Evolutionary conservation across 169 alveolate species (phyloP), one percentile per base, ranked within the genome.

Genomic region (Cryptosporidium sp.): DNA sequence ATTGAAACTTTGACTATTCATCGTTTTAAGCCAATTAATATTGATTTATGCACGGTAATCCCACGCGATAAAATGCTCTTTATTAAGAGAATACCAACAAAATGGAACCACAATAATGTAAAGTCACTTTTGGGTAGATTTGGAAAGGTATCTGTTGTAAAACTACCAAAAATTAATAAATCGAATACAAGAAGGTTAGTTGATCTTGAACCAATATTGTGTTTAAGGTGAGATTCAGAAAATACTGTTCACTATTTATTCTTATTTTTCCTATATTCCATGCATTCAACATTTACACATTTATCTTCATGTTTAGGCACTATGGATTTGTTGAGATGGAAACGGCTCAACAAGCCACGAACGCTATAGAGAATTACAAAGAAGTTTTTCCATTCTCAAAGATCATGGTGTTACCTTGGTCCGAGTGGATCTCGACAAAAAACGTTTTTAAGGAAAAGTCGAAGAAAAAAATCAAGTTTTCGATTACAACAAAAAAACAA

Each of bases 321-420:
- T 80, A 80, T 65, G 89, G 89, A 39, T 80, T 80, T 65, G 89
- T 62, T 0, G 89, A 80, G 29, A 80, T 80, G 89, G 89, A 80
- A 31, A 80, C 89, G 14, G 65, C 75, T 23, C 67, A 80, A 12
- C 80, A 80, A 60, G 89, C 89, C 26, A 80, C 23, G 10, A 51
- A 45, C 26, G 89, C 75, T 42, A 62, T 80, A 12, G 75, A 80
- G 16, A 62, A 51, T 67, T 80, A 44, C 56, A 80, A 45, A 44
- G 44, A 80, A 6, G 39, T 37, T 26, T 80, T 67, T 23, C 89
- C 89, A 29, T 42, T 23, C 26, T 80, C 89, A 37, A 80, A 65
- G 26, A 42, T 80, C 2, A 62, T 44, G 21, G 39, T 80, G 12
- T 62, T 80, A 44, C 89, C 89, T 18, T 80, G 89, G 89, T 80